phyloP scores from a whole-genome alignment of 768 basidiomycete genomes.

The Auricularia sp. region DNA sequence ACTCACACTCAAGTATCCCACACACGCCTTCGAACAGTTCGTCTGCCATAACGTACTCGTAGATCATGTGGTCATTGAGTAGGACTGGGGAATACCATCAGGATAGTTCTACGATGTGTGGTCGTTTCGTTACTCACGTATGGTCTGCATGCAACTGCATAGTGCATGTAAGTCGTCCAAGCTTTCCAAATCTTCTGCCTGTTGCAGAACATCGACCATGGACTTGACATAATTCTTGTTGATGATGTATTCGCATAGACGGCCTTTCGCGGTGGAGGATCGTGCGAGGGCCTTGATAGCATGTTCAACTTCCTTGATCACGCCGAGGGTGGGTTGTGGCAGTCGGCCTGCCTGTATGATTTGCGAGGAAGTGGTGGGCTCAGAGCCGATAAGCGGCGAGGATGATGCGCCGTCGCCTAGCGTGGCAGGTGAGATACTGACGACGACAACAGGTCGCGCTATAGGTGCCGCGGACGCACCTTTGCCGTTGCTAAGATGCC shows the following conservation, averaged over 20 bases:
- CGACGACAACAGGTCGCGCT: conserved; percentile 1
- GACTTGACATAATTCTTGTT: conserved; percentile 82
- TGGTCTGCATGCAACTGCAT: conserved; percentile 88
- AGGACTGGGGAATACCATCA: conserved; percentile 46
- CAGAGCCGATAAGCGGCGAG: conserved; percentile 50
- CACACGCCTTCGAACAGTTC: conserved; percentile 87
- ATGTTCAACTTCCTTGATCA: conserved; percentile 68
- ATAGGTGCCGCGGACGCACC: conserved; percentile 33
- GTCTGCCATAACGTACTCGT: conserved; percentile 91
- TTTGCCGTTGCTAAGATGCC: conserved; percentile 52
- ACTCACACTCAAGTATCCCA: conserved; percentile 92
- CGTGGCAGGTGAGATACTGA: conserved; percentile 2
- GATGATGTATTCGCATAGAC: conserved; percentile 83
- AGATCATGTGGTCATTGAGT: conserved; percentile 89
- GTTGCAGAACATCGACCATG: conserved; percentile 72
- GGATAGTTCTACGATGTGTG: neutral
- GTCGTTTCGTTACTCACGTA: conserved; percentile 49
- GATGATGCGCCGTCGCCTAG: conserved; percentile 31
- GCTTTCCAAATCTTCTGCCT: conserved; percentile 89
- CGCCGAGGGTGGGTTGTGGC: conserved; percentile 66
- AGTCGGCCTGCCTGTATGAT: conserved; percentile 67
- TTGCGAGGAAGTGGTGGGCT: conserved; percentile 44
- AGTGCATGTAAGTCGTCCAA: conserved; percentile 84
- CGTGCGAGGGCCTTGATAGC: conserved; percentile 68
- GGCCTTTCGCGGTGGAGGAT: conserved; percentile 65